Evolutionary conservation across 2,329 filamentous ascomycete species (phyloP).

Genomic region (Lachnellula willkommii): DNA sequence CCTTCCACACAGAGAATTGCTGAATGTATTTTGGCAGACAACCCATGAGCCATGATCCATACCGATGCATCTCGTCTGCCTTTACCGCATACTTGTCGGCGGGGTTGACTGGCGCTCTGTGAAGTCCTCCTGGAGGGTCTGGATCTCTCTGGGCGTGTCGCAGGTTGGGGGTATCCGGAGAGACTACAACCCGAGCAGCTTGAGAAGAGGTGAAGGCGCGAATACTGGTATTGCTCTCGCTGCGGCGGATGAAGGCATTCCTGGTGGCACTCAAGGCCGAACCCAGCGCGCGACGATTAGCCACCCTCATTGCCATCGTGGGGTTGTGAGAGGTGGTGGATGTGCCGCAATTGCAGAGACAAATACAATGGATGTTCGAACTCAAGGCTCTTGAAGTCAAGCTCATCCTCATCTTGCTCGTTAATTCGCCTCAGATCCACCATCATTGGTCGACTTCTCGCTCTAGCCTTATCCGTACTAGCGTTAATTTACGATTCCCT

Average conservation of each 20-base stretch:
- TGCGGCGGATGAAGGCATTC: conserved; percentile 27
- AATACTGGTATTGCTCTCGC: conserved; percentile 15
- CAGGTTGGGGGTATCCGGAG: conserved; percentile 56
- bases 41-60: conserved; percentile 94
- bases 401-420: background rate
- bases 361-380: conserved; percentile 4
- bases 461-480: too few species aligned
- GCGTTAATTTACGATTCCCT: too few species aligned
- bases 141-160: conserved; percentile 53
- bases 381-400: background rate
- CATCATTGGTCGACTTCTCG: too few species aligned
- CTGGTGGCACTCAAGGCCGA: conserved; percentile 51
- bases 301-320: conserved; percentile 57
- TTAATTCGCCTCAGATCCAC: background rate
- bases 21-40: conserved; percentile 97
- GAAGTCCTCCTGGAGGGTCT: conserved; percentile 51
- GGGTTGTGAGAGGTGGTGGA: conserved; percentile 24
- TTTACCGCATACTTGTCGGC: conserved; percentile 88
- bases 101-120: conserved; percentile 79
- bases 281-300: conserved; percentile 50
- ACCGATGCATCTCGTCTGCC: conserved; percentile 82
- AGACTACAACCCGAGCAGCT: conserved; percentile 40
- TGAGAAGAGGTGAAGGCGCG: conserved; percentile 37
- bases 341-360: conserved; percentile 26
- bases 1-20: conserved; percentile 99